Evolutionary conservation across 2,329 filamentous ascomycete species (phyloP), one percentile per base, ranked within the genome.

Genomic region (Colletotrichum sp.): DNA sequence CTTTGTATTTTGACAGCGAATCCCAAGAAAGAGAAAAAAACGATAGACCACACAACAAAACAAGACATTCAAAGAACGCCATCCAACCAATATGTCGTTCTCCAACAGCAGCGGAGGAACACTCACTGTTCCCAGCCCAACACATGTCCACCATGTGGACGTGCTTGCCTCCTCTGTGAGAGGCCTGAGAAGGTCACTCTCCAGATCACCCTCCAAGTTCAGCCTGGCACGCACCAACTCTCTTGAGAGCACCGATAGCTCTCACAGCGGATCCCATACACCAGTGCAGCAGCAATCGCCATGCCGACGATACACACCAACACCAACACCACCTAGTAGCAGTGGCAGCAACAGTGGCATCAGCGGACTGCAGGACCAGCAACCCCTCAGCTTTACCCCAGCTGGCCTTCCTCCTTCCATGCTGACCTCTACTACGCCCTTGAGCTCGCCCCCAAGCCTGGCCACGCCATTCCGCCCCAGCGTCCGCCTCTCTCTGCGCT

Each of bases 151-250:
- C 83, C 93, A 94, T 85, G 94, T 96, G 80, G 95, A 98, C 87
- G 92, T 95, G 78, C 82, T 83, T 70, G 93, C 94, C 77, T 93
- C 94, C 66, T 93, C 94, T 75, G 94, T 98, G 78, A 92, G 95
- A 82, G 94, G 95, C 80, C 89, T 98, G 74, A 91, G 96, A 78
- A 94, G 95, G 79, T 98, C 96, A 30, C 89, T 98, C 78, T 98
- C 96, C 73, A 92, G 96, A 80, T 98, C 96, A n/a, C 96, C 96
- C 13, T 98, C 96, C 36, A 98, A 97, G 84, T 96, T 97, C 83
- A 90, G 91, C 72, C 87, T 97, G 43, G 83, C 84, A 66, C 88
- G 89, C 77, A 83, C 86, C 61, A 84, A 84, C 60, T 90, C 89
- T 1, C 86, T 62, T 10, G 58, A 88, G 77, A 85, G 83, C 73